Evolutionary conservation across 202 grass and related monocot genomes (phyloP), one percentile per base, ranked within the genome.

Genomic region (Sporobolus alterniflorus): DNA sequence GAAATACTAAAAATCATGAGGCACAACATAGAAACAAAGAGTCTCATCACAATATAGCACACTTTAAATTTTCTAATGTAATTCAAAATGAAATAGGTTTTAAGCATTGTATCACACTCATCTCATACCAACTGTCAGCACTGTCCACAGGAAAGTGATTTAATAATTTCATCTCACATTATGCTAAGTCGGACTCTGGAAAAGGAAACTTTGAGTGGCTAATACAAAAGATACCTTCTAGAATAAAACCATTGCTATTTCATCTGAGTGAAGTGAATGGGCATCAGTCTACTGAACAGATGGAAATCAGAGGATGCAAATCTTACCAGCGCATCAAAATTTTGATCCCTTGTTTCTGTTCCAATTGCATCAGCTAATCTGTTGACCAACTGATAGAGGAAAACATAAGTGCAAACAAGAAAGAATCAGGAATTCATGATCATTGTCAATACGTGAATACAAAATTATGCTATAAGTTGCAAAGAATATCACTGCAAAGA

Each of bases 341-440:
- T 80, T 73, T 77, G 92, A 83, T 94, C 87, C 34, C 82, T 66
- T 67, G 84, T 86, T 84, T 89, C 92, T 40, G 78, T 85, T 69
- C 83, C 89, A 77, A 94, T 90, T 46, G 74, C 82, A 83, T 94
- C 92, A 44, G 81, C 82, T 83, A 94, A 91, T 60, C 82, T 91
- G 80, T 88, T 89, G 48, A 92, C 82, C 74, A 88, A 88, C 92
- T 90, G 78, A 47, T 66, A 47, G 3, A 73, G 10, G 2, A 71
- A 36, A 63, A 52, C 10, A 84, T 66, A 71, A 8, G 29, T 42
- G 63, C 16, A 75, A 86, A 79, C 39, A 74, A 69, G 42, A 46
- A 74, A 68, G 0, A 14, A 81, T 65, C n/a, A 48, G 18, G 52
- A 70, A 14, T 48, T 71, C 30, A 70, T 0, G 2, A 22, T 47